Conservation (phyloP, 345 rosid species). For the Moringa oleifera region DNA sequence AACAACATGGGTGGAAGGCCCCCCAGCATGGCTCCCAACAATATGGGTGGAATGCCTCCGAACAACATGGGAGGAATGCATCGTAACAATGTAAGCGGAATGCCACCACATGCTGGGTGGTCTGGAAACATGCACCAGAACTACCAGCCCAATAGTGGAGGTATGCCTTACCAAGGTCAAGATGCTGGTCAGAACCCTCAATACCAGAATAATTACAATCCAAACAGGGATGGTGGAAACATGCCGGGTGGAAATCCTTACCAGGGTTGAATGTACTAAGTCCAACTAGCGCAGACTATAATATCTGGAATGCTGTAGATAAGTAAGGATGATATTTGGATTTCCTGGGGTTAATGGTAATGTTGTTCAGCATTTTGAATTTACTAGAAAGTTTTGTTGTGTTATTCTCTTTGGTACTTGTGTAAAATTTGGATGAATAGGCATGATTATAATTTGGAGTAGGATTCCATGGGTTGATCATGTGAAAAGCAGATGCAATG, state of each 20-base stretch:
- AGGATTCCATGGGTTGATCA: background rate
- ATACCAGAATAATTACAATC: conserved; percentile 24
- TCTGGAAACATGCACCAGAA: conserved; percentile 13
- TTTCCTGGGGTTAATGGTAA: background rate
- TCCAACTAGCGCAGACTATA: background rate
- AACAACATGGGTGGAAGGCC: conserved; percentile 14
- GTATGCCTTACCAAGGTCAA: conserved; percentile 23
- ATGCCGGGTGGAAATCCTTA: conserved; percentile 19
- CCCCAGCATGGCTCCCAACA: conserved; percentile 21
- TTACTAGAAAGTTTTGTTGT: too few relatives aligned
- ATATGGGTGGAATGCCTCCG: conserved; percentile 17
- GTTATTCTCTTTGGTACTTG: background rate
- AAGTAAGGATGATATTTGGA: conserved; percentile 10
- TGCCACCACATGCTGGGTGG: conserved; percentile 22
- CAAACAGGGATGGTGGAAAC: conserved; percentile 17
- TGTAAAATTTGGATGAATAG: background rate
- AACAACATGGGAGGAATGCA: conserved; percentile 19
- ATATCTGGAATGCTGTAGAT: conserved; percentile 21
- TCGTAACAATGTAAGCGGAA: background rate
- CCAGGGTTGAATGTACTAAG: background rate
- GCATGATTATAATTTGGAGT: too few relatives aligned
- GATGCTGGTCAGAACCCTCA: conserved; percentile 16
- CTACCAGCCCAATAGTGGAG: conserved; percentile 17
- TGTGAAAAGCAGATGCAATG: too few relatives aligned
- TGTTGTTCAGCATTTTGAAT: background rate